Base-by-base conservation (phyloP, 352 stramenopile species). In the Globisporangium parvum region DNA sequence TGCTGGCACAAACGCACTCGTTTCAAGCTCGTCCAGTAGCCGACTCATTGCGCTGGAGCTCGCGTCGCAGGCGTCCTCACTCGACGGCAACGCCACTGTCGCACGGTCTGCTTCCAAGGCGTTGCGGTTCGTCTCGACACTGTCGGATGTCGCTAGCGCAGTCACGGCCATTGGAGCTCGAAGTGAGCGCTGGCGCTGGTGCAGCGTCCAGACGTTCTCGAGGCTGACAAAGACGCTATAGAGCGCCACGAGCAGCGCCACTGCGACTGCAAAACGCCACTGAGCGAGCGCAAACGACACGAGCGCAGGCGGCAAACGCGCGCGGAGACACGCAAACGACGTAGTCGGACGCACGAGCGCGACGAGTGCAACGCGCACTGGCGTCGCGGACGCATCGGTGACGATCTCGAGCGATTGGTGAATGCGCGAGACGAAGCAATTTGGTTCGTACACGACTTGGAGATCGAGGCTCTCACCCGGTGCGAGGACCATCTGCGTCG, bases 241-340 rank as follows among this genome's bases (percentile, higher is more conserved):
- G 15, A 57, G 1, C 4, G 23, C 24, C 10, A 49, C n/a, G 2
- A 40, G 5, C 24, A 24, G 10, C 10, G 57, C 57, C 6, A 46
- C 24, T 9, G 41, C 15, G 15, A 23, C 33, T 10, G 23, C 50
- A 17, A 71, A 0, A 6, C 57, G 50, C 70, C 70, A 74, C 11
- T 45, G 20, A 45, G 26, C 41, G 18, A 52, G 45, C 18, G 58
- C 40, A 18, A 66, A 46, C 45, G 31, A 31, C 23, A 51, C 41
- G 15, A 63, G 37, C n/a, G 33, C 20, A 18, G 40, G 26, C 46
- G 65, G 26, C 20, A 62, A 49, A 2, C 54, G 61, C 45, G 66
- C 69, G 6, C 56, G 68, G 45, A 71, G 47, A 39, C 68, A 76
- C 46, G 47, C 60, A 41, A 77, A 75, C 33, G 65, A 56, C 24